Evolutionary conservation across 345 rosid species (phyloP), one percentile per base, ranked within the genome.

Genomic region (Schrenkiella parvula): DNA sequence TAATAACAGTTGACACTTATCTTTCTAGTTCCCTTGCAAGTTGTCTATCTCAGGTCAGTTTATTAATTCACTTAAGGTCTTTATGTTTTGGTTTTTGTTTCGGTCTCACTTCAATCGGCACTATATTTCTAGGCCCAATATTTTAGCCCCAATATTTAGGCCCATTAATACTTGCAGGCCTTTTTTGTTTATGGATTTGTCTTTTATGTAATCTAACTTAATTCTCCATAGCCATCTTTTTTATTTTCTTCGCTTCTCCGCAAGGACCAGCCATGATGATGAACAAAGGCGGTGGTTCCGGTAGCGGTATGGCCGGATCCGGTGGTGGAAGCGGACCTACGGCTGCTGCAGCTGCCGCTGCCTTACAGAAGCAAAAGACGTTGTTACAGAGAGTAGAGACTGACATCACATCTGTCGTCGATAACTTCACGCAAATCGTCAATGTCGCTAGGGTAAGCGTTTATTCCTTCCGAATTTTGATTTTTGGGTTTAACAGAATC

Each of bases 361-460:
- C 96, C 5, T 84, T 85, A 7, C 96, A 93, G 79, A 93, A 91
- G 81, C 98, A 93, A 79, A 93, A 91, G 68, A n/a, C 84, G 2
- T 75, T 93, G 78, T 79, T 93, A 85, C 91, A 87, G 82, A 80
- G 95, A 65, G 91, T 91, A 53, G 97, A 93, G 44, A 78, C 82
- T 1, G 98, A 93, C 77, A 93, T 91, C 19, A 88, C 81, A 70
- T 82, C 80, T 67, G 81, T 93, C 17, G 93, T 93, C 6, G 90
- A 93, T 71, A 91, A 88, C 79, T 93, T 93, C 81, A 82, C 82
- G 51, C 96, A 91, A 34, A 87, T 91, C 62, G 93, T 93, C 74
- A 88, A 84, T 75, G 96, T 86, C 17, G 82, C 95, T 2, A 79
- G 87, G 85, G 97, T 89, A 74, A 50, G 26, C 46, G 39, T 58